Conservation (phyloP, 108 stramenopile genomes). For the Cyclostephanos invisitatus region DNA sequence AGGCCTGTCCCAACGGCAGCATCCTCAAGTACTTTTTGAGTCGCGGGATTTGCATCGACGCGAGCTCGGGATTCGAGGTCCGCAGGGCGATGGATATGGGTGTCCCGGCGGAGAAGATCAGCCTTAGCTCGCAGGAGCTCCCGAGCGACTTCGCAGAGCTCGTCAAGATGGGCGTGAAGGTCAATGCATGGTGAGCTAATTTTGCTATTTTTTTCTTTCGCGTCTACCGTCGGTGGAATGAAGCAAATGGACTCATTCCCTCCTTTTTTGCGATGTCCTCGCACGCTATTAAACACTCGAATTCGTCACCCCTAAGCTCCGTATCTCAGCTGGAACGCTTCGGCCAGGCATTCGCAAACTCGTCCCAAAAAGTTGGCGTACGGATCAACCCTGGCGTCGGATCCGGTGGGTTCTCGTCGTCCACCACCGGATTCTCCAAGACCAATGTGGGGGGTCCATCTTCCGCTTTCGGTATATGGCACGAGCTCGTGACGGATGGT, state of each 20-base stretch:
- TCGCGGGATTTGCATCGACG: constrained; percentile 94
- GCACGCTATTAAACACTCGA: no score
- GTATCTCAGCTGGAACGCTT: constrained; percentile 90
- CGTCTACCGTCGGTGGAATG: neutral
- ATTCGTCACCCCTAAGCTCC: constrained; percentile 57
- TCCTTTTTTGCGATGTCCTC: neutral
- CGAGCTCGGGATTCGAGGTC: constrained; percentile 92
- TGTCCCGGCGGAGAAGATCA: constrained; percentile 85
- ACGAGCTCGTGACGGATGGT: constrained; percentile 77
- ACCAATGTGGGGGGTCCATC: constrained; percentile 98
- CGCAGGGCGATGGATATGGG: constrained; percentile 90
- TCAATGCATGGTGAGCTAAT: constrained; percentile 79
- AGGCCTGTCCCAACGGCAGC: constrained; percentile 92
- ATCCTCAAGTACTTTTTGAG: constrained; percentile 89
- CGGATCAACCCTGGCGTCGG: constrained; percentile 98
- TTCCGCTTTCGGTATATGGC: constrained; percentile 96
- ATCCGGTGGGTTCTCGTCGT: constrained; percentile 93
- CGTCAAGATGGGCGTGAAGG: constrained; percentile 80
- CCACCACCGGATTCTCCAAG: constrained; percentile 85
- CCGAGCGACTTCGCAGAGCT: constrained; percentile 86
- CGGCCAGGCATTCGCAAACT: constrained; percentile 82
- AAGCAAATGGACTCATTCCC: neutral
- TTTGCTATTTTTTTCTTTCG: constrained; percentile 5
- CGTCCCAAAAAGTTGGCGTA: constrained; percentile 84
- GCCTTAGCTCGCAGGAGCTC: constrained; percentile 93